Conservation (phyloP, 495 filamentous ascomycete species). For the Tuber aestivum region DNA sequence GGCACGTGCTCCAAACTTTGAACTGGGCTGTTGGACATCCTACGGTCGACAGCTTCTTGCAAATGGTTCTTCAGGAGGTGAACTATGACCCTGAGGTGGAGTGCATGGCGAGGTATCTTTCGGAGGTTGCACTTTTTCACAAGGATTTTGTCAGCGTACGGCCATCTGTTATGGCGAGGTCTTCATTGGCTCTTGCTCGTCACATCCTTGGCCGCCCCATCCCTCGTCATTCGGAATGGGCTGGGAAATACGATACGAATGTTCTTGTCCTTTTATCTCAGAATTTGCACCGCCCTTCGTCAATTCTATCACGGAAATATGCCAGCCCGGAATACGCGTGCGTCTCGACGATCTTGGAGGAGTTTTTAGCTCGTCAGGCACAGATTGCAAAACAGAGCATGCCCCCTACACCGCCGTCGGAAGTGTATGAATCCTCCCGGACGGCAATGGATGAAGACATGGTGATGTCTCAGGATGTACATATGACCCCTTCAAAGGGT, state of each 20-base stretch:
- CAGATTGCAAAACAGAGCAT: constrained; percentile 58
- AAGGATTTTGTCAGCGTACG: constrained; percentile 87
- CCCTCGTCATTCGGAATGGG: constrained; percentile 69
- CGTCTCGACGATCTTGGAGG: constrained; percentile 72
- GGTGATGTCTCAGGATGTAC: constrained; percentile 38
- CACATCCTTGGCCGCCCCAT: constrained; percentile 79
- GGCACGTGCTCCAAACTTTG: constrained; percentile 97
- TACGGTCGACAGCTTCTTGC: constrained; percentile 86
- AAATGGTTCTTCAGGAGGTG: constrained; percentile 63
- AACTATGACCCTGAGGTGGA: constrained; percentile 74
- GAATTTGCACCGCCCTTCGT: constrained; percentile 77
- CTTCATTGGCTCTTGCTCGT: constrained; percentile 75
- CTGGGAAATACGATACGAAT: constrained; percentile 69
- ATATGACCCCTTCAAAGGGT: constrained; percentile 80
- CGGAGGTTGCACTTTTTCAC: constrained; percentile 91
- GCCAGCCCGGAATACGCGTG: constrained; percentile 70
- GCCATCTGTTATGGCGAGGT: constrained; percentile 83
- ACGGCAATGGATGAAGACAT: constrained; percentile 50
- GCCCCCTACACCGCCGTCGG: constrained; percentile 64
- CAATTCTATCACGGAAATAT: constrained; percentile 82
- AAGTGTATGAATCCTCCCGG: constrained; percentile 50
- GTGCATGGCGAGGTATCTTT: constrained; percentile 88
- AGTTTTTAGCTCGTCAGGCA: constrained; percentile 79
- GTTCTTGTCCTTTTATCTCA: constrained; percentile 78
- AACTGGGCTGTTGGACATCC: constrained; percentile 94